phyloP scores from a whole-genome alignment of 2,329 filamentous ascomycete genomes.

The Talaromyces marneffei region DNA sequence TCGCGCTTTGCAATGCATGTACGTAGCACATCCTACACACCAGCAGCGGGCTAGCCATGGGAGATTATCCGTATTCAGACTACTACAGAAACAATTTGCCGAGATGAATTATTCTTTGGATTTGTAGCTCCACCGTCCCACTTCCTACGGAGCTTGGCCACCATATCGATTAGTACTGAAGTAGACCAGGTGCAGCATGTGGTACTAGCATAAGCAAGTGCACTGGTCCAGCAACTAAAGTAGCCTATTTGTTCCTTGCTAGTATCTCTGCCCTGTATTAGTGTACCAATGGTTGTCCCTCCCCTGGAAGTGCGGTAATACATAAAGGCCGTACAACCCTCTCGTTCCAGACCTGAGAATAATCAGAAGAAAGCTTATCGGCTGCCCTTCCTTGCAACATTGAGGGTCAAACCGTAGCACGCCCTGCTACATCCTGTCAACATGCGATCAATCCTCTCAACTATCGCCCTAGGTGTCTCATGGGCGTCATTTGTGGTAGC shows the following conservation, averaged over 20 bases:
- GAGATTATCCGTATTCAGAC: neutral
- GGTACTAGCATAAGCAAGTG: neutral
- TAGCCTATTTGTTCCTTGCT: neutral
- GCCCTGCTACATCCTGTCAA: neutral
- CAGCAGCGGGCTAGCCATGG: neutral
- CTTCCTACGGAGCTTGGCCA: neutral
- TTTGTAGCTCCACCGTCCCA: neutral
- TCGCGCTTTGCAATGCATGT: neutral
- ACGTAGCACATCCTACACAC: neutral
- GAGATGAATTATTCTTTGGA: neutral
- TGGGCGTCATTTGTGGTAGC: conserved; percentile 6
- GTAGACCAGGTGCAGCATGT: neutral
- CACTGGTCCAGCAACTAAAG: neutral
- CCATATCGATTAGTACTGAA: neutral
- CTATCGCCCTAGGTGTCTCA: conserved; percentile 6
- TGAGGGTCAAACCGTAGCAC: neutral
- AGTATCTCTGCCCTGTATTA: neutral
- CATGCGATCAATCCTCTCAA: conserved; percentile 8
- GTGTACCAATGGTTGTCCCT: neutral
- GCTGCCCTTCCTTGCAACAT: neutral
- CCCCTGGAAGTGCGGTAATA: neutral
- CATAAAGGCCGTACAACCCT: neutral
- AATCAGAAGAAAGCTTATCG: neutral
- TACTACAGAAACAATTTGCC: neutral
- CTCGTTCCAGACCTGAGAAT: neutral